phyloP scores from a whole-genome alignment of 768 basidiomycete species.

The Termitomyces bulborhizus region DNA sequence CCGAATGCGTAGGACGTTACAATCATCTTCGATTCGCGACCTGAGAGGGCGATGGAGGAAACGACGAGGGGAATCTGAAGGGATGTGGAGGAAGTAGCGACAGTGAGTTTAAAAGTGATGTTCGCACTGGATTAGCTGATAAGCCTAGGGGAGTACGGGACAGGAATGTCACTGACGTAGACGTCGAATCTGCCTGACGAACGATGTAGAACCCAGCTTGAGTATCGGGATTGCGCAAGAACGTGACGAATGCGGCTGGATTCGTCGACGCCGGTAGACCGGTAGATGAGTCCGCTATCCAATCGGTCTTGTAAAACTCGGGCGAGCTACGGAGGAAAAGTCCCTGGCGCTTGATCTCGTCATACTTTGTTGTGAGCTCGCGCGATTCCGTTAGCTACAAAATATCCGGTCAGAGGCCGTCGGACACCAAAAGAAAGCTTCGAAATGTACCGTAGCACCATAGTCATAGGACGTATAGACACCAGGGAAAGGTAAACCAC shows the following conservation, averaged over 20 bases:
- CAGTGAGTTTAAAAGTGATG: constrained; percentile 53
- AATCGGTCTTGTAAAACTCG: constrained; percentile 75
- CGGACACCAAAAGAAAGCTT: background rate
- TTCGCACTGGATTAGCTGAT: constrained; percentile 27
- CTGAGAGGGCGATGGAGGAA: constrained; percentile 50
- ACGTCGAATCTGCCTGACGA: constrained; percentile 62
- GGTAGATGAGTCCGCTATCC: constrained; percentile 56
- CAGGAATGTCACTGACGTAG: constrained; percentile 40
- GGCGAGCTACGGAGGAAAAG: constrained; percentile 75
- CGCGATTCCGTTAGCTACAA: constrained; percentile 58
- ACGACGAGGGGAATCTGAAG: constrained; percentile 53
- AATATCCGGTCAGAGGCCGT: background rate
- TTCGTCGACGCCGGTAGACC: constrained; percentile 36
- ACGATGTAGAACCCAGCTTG: constrained; percentile 62
- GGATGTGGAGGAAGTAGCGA: constrained; percentile 37
- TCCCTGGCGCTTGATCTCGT: constrained; percentile 73
- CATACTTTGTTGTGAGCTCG: constrained; percentile 58
- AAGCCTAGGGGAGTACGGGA: background rate
- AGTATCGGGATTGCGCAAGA: constrained; percentile 65
- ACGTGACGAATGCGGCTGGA: constrained; percentile 48
- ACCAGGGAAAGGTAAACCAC: constrained; percentile 70
- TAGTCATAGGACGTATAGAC: constrained; percentile 84
- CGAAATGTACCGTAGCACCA: constrained; percentile 43
- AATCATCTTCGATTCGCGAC: constrained; percentile 70
- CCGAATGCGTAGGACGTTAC: constrained; percentile 73